These are phyloP conservation scores for Monosporozyma siamensis DNA, from an alignment of 805 yeast species.

Conservation along the genomic window DNA sequence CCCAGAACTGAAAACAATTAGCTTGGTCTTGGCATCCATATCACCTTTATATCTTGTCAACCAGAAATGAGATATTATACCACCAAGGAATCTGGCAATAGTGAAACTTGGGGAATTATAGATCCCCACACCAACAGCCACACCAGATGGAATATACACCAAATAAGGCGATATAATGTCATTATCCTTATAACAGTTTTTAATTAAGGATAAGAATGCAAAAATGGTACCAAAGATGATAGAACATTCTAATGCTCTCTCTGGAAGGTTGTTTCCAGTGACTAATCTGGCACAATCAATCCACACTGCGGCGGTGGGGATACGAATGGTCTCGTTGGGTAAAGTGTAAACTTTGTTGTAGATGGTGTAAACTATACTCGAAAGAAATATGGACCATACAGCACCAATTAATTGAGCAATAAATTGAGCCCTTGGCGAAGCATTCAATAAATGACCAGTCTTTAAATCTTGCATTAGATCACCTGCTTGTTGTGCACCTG, in stretches of 20 bases:
- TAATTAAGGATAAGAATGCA: conserved; percentile 56
- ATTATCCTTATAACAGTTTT: conserved; percentile 41
- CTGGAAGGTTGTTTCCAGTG: conserved; percentile 85
- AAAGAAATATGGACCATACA: conserved; percentile 66
- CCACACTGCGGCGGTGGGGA: conserved; percentile 96
- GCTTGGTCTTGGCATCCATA: conserved; percentile 48
- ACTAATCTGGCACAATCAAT: conserved; percentile 90
- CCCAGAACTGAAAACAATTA: conserved; percentile 88
- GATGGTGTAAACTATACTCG: conserved; percentile 72
- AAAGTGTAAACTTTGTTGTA: conserved; percentile 78
- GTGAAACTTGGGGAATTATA: conserved; percentile 92
- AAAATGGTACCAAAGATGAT: conserved; percentile 56
- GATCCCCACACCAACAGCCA: conserved; percentile 94
- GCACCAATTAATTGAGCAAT: conserved; percentile 86
- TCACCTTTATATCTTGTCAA: conserved; percentile 30
- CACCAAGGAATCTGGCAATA: conserved; percentile 86
- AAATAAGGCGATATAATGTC: conserved; percentile 33
- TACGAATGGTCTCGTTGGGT: conserved; percentile 71
- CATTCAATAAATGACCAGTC: conserved; percentile 86
- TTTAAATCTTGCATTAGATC: conserved; percentile 95
- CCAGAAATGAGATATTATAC: conserved; percentile 58
- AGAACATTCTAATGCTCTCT: conserved; percentile 55
- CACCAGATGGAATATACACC: conserved; percentile 78
- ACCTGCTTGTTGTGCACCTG: conserved; percentile 98
- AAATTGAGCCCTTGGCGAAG: conserved; percentile 88